These are phyloP conservation scores for Quercus tomentella DNA, from an alignment of 331 rosid species.

Conservation along the genomic window DNA sequence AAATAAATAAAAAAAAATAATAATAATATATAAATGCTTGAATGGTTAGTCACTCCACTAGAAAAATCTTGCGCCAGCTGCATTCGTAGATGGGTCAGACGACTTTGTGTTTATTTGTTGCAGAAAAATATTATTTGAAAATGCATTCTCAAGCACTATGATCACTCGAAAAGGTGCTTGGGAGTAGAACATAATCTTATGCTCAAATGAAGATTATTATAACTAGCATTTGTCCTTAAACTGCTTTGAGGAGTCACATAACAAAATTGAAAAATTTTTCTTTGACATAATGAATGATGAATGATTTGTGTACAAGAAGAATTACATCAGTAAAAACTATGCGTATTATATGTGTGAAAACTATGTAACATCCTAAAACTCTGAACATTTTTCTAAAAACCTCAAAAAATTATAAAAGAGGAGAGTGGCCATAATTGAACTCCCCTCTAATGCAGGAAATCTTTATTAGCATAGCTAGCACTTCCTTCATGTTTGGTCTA, in stretches of 20 bases:
- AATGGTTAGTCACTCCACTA: too few species aligned
- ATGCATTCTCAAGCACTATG: too few species aligned
- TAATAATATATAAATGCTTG: too few species aligned
- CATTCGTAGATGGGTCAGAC: too few species aligned
- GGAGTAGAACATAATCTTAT: too few species aligned
- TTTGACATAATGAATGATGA: slow-evolving; percentile 22
- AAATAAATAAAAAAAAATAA: too few species aligned
- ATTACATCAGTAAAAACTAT: slow-evolving; percentile 1
- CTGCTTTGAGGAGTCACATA: not conserved
- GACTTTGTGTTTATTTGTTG: too few species aligned
- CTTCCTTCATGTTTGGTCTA: slow-evolving; percentile 96
- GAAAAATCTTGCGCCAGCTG: too few species aligned
- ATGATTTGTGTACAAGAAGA: slow-evolving; percentile 44
- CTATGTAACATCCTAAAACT: slow-evolving; percentile 19
- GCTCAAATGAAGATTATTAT: too few species aligned
- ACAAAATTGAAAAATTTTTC: too few species aligned
- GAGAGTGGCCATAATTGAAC: slow-evolving; percentile 26
- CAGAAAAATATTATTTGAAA: too few species aligned
- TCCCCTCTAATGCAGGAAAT: slow-evolving; percentile 32
- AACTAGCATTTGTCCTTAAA: not conserved
- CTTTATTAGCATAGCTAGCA: slow-evolving; percentile 51
- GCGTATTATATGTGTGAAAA: slow-evolving; percentile 17
- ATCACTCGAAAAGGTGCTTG: too few species aligned
- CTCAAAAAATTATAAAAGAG: slow-evolving; percentile 23
- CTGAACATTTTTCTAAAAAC: slow-evolving; percentile 19